Percentiles rank a stretch among this genome's conserved stretches.
phyloP scores from a whole-genome alignment of 306 rosid species.

The Sphenostylis stenocarpa region DNA sequence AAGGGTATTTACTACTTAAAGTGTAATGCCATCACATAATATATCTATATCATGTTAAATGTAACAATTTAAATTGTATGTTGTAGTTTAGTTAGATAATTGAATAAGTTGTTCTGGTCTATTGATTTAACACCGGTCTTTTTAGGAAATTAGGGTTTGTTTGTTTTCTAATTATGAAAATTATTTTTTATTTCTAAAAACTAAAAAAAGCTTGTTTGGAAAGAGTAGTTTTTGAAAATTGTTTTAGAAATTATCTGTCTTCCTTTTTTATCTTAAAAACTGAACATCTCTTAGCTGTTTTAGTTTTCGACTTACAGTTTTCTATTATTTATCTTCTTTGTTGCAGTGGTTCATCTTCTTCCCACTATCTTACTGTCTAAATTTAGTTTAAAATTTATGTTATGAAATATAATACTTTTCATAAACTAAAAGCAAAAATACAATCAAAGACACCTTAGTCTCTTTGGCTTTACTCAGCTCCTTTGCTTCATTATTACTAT shows the following conservation, averaged over 20 bases:
- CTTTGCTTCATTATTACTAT: neutral
- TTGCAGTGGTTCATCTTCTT: neutral
- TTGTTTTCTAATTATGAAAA: neutral
- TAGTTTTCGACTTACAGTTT: neutral
- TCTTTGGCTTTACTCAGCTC: neutral
- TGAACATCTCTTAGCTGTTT: neutral
- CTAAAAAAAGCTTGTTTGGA: neutral
- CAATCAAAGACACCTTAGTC: neutral
- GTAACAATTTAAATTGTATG: constrained; percentile 1
- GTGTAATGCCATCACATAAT: neutral
- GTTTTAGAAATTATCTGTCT: neutral
- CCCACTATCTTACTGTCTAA: neutral
- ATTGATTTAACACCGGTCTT: neutral
- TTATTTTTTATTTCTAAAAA: neutral
- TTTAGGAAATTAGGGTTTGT: constrained; percentile 1
- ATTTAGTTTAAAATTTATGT: neutral
- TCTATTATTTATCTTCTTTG: neutral
- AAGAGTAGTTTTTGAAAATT: neutral
- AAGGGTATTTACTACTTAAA: constrained; percentile 56
- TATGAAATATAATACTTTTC: neutral
- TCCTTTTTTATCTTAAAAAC: neutral
- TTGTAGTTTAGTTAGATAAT: constrained; percentile 5
- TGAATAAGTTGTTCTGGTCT: neutral
- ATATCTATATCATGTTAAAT: neutral
- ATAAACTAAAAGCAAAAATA: neutral